These are phyloP conservation scores for Rhododendron griersonianum DNA, from an alignment of 148 eudicot species.

Conservation along the genomic window DNA sequence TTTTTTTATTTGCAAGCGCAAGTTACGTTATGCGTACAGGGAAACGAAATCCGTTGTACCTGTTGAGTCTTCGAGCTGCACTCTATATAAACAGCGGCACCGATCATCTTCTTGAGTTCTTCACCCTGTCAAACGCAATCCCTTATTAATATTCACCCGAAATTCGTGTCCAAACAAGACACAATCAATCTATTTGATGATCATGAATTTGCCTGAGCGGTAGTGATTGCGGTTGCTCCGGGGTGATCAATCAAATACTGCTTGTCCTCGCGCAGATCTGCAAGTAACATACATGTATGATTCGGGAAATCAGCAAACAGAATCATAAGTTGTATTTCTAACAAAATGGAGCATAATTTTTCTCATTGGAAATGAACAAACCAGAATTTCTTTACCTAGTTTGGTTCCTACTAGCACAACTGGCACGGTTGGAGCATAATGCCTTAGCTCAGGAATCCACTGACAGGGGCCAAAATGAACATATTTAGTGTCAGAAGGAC, in stretches of 20 bases:
- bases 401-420: conserved; percentile 51
- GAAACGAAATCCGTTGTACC: conserved; percentile 13
- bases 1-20: neutral
- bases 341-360: neutral
- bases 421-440: conserved; percentile 53
- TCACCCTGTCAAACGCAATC: conserved; percentile 41
- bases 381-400: conserved; percentile 15
- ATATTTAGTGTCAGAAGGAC: neutral
- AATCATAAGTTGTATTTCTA: neutral
- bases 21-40: neutral
- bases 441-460: conserved; percentile 56
- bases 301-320: neutral
- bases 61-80: conserved; percentile 77
- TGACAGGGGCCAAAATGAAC: neutral
- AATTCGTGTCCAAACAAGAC: neutral
- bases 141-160: neutral
- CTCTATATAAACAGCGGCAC: conserved; percentile 57
- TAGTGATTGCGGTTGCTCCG: conserved; percentile 38
- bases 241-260: conserved; percentile 42
- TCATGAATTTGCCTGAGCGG: conserved; percentile 31
- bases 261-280: conserved; percentile 46
- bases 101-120: conserved; percentile 61
- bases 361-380: neutral
- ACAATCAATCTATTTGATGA: neutral
- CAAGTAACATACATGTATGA: neutral